Conservation (phyloP, 495 filamentous ascomycete species). For the Neurospora sp. region DNA sequence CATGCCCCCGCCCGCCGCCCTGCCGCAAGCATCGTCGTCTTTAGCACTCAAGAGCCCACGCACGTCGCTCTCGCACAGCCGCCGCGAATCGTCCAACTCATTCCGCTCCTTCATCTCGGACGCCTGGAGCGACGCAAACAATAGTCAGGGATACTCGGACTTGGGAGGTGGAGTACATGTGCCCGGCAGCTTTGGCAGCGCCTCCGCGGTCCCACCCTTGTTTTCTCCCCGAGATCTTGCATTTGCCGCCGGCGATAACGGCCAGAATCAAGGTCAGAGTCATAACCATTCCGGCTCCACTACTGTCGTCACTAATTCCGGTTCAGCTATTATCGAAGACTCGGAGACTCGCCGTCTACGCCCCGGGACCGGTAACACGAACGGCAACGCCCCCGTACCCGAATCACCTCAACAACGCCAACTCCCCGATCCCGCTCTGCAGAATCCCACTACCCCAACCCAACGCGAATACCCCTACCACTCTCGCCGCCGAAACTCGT, state of each 20-base stretch:
- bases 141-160: constrained; percentile 2
- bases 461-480: neutral
- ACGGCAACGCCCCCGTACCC: constrained; percentile 10
- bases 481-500: constrained; percentile 21
- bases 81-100: constrained; percentile 22
- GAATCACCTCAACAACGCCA: constrained; percentile 8
- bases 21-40: constrained; percentile 6
- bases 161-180: neutral
- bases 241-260: constrained; percentile 5
- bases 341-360: constrained; percentile 33
- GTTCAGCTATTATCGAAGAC: constrained; percentile 26
- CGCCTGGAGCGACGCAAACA: constrained; percentile 21
- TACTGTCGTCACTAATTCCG: neutral
- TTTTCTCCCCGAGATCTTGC: constrained; percentile 16
- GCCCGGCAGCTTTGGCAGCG: neutral
- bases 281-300: neutral
- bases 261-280: neutral
- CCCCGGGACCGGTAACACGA: constrained; percentile 15
- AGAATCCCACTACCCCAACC: constrained; percentile 6
- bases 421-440: constrained; percentile 38
- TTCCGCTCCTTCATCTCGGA: constrained; percentile 9
- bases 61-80: constrained; percentile 13
- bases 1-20: constrained; percentile 44
- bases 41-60: constrained; percentile 12
- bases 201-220: constrained; percentile 1